These are phyloP conservation scores for Paramecium bursaria DNA, from an alignment of 73 alveolate genomes.

Conservation along the genomic window DNA sequence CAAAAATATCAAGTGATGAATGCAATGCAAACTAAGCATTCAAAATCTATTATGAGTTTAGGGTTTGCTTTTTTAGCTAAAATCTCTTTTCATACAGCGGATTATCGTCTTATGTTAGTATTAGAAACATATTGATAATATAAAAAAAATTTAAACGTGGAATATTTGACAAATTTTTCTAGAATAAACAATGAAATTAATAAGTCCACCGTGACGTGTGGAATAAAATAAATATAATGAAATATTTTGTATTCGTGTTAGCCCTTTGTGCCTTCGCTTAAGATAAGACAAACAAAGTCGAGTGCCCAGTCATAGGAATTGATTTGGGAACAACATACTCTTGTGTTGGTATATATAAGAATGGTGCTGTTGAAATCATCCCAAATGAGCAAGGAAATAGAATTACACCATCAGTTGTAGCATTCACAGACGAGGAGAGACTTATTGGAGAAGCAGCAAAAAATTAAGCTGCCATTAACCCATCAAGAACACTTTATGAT, in stretches of 20 bases:
- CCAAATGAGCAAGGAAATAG: constrained; percentile 90
- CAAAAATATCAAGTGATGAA: constrained; percentile 47
- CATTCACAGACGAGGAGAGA: constrained; percentile 90
- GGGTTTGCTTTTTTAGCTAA: constrained; percentile 21
- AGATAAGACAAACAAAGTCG: constrained; percentile 64
- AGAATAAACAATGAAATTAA: no score
- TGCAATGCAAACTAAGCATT: constrained; percentile 51
- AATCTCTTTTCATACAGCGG: constrained; percentile 58
- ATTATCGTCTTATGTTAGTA: constrained; percentile 35
- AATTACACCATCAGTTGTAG: constrained; percentile 95
- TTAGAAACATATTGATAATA: constrained; percentile 29
- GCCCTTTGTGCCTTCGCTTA: constrained; percentile 8
- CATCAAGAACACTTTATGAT: constrained; percentile 85
- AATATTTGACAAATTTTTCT: no score
- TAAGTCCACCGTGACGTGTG: no score
- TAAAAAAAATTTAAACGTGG: no score
- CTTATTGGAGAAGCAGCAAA: constrained; percentile 97
- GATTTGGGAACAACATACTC: constrained; percentile 98
- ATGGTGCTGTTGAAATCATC: constrained; percentile 92
- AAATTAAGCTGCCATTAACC: constrained; percentile 87
- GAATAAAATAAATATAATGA: no score
- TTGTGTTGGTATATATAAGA: constrained; percentile 92
- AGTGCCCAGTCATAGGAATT: constrained; percentile 96
- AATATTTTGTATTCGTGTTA: constrained; percentile 10
- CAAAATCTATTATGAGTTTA: neutral